phyloP scores from a whole-genome alignment of 108 stramenopile species.

The Cyclotella sp. region DNA sequence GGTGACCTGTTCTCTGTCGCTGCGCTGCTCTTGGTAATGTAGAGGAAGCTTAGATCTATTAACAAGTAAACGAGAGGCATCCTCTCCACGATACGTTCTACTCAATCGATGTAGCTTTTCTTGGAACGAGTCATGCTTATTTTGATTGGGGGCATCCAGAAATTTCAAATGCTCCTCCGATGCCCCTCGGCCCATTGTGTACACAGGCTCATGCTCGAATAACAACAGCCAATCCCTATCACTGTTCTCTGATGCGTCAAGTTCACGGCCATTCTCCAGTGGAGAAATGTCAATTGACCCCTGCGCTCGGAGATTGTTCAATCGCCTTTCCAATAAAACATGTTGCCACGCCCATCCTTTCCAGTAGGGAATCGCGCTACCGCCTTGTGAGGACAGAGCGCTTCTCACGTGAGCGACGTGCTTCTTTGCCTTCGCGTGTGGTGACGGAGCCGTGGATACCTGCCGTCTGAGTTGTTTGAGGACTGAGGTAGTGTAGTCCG shows the following conservation, averaged over 20 bases:
- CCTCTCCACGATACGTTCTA: constrained; percentile 45
- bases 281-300: background rate
- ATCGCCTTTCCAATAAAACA: constrained; percentile 57
- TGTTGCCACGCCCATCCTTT: constrained; percentile 83
- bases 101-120: constrained; percentile 37
- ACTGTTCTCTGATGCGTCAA: background rate
- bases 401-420: background rate
- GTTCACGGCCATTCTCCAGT: background rate
- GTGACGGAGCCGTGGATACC: background rate
- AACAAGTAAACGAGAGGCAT: constrained; percentile 40
- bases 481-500: background rate
- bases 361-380: constrained; percentile 44
- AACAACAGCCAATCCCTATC: constrained; percentile 77
- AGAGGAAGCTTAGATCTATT: constrained; percentile 3
- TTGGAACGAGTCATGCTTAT: constrained; percentile 7
- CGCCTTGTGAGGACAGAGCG: background rate
- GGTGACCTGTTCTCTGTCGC: constrained; percentile 22
- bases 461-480: background rate
- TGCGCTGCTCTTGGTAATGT: background rate
- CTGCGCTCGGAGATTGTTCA: constrained; percentile 30
- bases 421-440: background rate
- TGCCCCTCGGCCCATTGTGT: constrained; percentile 96
- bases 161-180: constrained; percentile 79
- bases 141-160: constrained; percentile 14
- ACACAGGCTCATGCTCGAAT: constrained; percentile 96